A percentile compares a stretch with the other conserved stretches of the same genome.
Evolutionary conservation across 192 early-diverging fungal genomes (phyloP).

Genomic region (Entrophospora sp.): DNA sequence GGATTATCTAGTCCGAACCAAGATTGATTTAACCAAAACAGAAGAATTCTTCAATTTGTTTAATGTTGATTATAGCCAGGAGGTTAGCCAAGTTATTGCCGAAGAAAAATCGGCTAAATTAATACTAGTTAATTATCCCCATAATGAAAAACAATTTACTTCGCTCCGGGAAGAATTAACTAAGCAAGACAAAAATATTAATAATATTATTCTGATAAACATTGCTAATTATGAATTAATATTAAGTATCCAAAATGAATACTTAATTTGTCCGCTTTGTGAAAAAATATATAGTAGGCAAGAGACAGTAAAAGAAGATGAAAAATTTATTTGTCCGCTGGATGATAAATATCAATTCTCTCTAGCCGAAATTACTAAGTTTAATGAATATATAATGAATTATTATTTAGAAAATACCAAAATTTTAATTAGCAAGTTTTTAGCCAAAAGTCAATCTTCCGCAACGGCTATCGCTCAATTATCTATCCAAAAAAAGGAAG

Average conservation of each 20-base stretch:
- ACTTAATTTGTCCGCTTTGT: neutral
- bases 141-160: constrained; percentile 4
- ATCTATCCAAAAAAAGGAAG: neutral
- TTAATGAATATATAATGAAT: neutral
- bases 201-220: neutral
- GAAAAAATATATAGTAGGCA: constrained; percentile 1
- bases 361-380: neutral
- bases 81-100: neutral
- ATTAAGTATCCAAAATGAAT: neutral
- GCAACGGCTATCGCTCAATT: neutral
- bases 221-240: constrained; percentile 4
- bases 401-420: constrained; percentile 2
- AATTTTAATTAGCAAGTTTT: neutral
- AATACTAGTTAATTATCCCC: neutral
- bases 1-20: neutral
- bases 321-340: neutral
- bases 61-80: neutral
- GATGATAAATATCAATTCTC: neutral
- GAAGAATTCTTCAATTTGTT: neutral
- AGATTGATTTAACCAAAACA: neutral
- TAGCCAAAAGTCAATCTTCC: neutral
- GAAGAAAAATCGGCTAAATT: neutral
- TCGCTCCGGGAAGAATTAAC: neutral
- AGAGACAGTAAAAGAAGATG: neutral
- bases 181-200: neutral